Base-by-base conservation (phyloP, 2,329 filamentous ascomycete species). In the Kalmusia sp. region DNA sequence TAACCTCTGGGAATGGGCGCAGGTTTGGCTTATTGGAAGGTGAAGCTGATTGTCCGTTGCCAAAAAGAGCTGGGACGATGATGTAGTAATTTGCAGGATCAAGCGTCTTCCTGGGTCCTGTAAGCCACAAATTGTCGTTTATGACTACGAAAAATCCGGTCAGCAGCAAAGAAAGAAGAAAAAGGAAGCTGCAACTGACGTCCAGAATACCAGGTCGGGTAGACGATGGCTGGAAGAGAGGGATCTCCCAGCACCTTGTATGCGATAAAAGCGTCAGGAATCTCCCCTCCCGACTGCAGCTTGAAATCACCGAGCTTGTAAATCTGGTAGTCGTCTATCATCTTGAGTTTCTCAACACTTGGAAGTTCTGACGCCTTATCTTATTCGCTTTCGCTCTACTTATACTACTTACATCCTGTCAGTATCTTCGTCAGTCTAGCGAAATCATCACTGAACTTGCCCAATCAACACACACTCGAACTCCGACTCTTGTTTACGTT, bases 191-290 rank as follows among this genome's bases (percentile, higher is more conserved):
- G 48, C 14, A 31, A 72, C 79, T 45, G 69, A 84, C 81, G 60
- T 54, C 87, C 87, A 15, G 85, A 87, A 69, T 87, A 93, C 90
- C 90, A 93, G 2, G 86, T 87, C 2, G 90, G 90, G 65, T 93
- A 93, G 55, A 93, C 82, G 52, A 93, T 84, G 2, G 85, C 86
- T 6, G 89, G 89, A 5, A 76, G 79, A 0, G 77, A 80, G 0
- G 83, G 69, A 51, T 87, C 78, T 17, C 90, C 90, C 61, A 89
- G 88, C 0, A 89, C 91, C 72, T 89, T 92, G 79, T 91, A 93
- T 14, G 89, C 88, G 49, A 93, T 85, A 64, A 84, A 83, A 1
- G 90, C 90, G 60, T 84, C 71, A 1, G 82, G 79, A 15, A 93
- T 80, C 5, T 75, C 79, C n/a, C 78, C 79, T 33, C 88, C 88